A percentile compares a stretch with the other conserved stretches of the same genome.
phyloP scores from a whole-genome alignment of 2,329 filamentous ascomycete genomes.

The Aspergillus candidus region DNA sequence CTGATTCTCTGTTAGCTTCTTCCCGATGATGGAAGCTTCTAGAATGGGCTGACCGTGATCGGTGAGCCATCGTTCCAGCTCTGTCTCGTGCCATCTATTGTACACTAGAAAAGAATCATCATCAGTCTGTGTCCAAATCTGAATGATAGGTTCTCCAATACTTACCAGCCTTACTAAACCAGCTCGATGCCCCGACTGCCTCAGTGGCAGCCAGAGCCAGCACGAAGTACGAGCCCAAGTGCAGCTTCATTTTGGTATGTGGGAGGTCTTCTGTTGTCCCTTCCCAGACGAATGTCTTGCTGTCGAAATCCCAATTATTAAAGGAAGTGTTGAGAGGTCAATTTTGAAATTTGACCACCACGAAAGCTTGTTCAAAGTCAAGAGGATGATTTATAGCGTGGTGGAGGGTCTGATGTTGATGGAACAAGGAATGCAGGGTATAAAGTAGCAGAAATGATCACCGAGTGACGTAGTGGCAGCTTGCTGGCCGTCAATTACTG shows the following conservation, averaged over 20 bases:
- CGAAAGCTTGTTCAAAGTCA: slow-evolving; percentile 3
- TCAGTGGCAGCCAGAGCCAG: slow-evolving; percentile 64
- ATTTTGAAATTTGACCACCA: neutral
- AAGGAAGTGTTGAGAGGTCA: neutral
- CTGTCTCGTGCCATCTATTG: slow-evolving; percentile 98
- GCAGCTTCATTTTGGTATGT: slow-evolving; percentile 64
- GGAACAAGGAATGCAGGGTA: slow-evolving; percentile 2
- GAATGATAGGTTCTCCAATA: slow-evolving; percentile 11
- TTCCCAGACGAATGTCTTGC: too few species aligned
- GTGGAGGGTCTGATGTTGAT: neutral
- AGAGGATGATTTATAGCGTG: neutral
- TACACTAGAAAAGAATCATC: slow-evolving; percentile 56
- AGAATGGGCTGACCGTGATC: slow-evolving; percentile 56
- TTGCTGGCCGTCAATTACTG: slow-evolving; percentile 10
- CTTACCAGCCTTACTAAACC: slow-evolving; percentile 83
- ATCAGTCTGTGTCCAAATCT: neutral
- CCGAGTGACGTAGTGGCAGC: slow-evolving; percentile 29
- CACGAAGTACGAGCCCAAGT: slow-evolving; percentile 61
- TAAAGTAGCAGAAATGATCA: slow-evolving; percentile 21
- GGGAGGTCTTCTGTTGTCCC: too few species aligned
- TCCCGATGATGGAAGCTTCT: neutral
- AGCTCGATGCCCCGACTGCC: slow-evolving; percentile 65
- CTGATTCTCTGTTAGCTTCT: slow-evolving; percentile 16
- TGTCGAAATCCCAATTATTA: neutral
- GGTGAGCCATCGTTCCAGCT: slow-evolving; percentile 93